Base-by-base conservation (phyloP, 169 alveolate species). In the Ichthyophthirius multifiliis region DNA sequence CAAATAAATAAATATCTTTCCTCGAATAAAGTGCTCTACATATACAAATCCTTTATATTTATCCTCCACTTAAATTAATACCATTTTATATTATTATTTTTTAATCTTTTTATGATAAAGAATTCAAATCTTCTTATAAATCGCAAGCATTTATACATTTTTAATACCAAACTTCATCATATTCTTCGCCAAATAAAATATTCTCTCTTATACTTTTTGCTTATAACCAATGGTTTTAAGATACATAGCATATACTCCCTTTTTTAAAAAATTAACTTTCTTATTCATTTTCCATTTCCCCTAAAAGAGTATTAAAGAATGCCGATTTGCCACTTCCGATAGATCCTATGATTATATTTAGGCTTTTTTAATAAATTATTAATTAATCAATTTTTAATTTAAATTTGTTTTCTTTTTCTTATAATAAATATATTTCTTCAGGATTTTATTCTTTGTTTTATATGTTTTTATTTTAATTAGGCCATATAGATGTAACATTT, bases 301-400 rank as follows among this genome's bases (percentile, higher is more conserved):
- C 83, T 74, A 87, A 39, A n/a, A 90, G 78, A 12, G 92, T 88
- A 23, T 84, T 74, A 32, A 86, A 78, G 65, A 90, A 77, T 23
- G 92, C 86, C 0, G 89, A 75, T 76, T 90, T 90, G 4, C 95
- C 95, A 75, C 89, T 75, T n/a, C n/a, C n/a, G n/a, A n/a, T n/a
- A n/a, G n/a, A n/a, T 9, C 95, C 95, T 55, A 87, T 79, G 20
- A 90, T 78, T 43, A 83, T 75, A 32, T 77, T 86, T 27, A 90
- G 65, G 5, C 83, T 82, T 4, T 88, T 86, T 75, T 85, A 79
- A 39, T 73, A 67, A 4, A 90, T 86, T 81, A 80, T 43, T 0
- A 67, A 0, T 37, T 67, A 10, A 5, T 67, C 63, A 18, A 35
- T 44, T 13, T 0, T 0, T 37, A 67, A 20, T 67, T 67, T 37